These are phyloP conservation scores for Bassia scoparia DNA, from an alignment of 148 eudicot species.

Conservation along the genomic window DNA sequence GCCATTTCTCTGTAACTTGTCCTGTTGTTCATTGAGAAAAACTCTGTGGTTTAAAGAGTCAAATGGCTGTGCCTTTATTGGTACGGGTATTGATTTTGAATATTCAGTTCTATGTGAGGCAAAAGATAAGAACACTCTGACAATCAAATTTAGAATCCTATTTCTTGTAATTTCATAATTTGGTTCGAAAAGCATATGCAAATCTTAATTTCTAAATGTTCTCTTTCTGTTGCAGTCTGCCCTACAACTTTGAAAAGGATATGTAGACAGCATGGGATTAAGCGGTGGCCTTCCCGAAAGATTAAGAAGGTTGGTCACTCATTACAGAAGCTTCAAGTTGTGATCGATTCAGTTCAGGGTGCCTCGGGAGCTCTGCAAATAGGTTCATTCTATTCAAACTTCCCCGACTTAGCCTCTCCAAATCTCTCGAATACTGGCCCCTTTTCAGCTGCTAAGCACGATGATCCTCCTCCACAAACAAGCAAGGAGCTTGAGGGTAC, in stretches of 20 bases:
- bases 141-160: background rate
- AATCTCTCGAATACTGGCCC: constrained; percentile 44
- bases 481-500: constrained; percentile 35
- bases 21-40: background rate
- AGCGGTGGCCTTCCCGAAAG: constrained; percentile 91
- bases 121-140: background rate
- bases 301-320: constrained; percentile 95
- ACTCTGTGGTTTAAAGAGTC: background rate
- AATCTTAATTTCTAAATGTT: constrained; percentile 7
- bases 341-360: constrained; percentile 84
- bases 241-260: constrained; percentile 95
- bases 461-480: constrained; percentile 27
- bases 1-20: background rate
- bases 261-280: constrained; percentile 88
- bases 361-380: constrained; percentile 70
- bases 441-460: constrained; percentile 37
- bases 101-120: background rate
- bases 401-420: constrained; percentile 70
- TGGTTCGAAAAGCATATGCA: background rate
- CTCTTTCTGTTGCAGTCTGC: constrained; percentile 54
- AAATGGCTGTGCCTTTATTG: background rate
- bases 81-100: background rate
- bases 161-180: background rate
- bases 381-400: constrained; percentile 72
- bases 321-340: constrained; percentile 71